phyloP scores from a whole-genome alignment of 2,329 filamentous ascomycete genomes.

The Pleoardoris graminearum region DNA sequence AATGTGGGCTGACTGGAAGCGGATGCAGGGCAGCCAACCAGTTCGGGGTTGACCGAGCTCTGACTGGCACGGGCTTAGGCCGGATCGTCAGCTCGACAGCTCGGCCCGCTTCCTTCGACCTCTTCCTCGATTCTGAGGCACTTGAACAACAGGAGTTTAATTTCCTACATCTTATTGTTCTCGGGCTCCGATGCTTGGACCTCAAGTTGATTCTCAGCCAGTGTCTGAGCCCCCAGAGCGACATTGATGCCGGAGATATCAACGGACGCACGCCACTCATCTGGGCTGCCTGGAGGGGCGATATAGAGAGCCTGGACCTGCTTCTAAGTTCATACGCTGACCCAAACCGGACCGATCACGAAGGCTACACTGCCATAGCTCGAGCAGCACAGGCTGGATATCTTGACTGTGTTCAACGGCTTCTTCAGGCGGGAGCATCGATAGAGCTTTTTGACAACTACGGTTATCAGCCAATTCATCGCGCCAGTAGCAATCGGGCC shows the following conservation, averaged over 20 bases:
- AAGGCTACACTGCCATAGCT: conserved; percentile 10
- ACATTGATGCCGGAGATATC: conserved; percentile 9
- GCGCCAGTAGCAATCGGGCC: conserved; percentile 2
- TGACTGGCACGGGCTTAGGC: conserved; percentile 5
- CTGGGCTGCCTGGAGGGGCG: conserved; percentile 15
- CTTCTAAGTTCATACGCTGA: conserved; percentile 10
- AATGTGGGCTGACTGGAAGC: not conserved
- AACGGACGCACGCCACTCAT: conserved; percentile 14
- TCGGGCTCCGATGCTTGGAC: not conserved
- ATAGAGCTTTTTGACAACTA: not conserved
- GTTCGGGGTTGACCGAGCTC: conserved; percentile 8
- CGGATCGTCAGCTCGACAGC: not conserved
- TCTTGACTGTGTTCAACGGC: not conserved
- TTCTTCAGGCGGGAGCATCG: conserved; percentile 6
- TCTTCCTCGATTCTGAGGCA: conserved; percentile 2
- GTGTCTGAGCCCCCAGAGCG: not conserved
- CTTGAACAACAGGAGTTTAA: conserved; percentile 12
- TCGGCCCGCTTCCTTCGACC: not conserved
- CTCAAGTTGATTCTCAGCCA: conserved; percentile 6
- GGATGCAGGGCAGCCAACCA: conserved; percentile 6
- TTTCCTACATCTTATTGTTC: conserved; percentile 8
- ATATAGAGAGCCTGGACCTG: conserved; percentile 5
- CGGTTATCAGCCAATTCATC: conserved; percentile 12
- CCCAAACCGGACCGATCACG: conserved; percentile 3
- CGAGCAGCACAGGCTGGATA: conserved; percentile 11